Conservation (phyloP, 1,284 basidiomycete genomes). For the Prillingera fragicola region DNA sequence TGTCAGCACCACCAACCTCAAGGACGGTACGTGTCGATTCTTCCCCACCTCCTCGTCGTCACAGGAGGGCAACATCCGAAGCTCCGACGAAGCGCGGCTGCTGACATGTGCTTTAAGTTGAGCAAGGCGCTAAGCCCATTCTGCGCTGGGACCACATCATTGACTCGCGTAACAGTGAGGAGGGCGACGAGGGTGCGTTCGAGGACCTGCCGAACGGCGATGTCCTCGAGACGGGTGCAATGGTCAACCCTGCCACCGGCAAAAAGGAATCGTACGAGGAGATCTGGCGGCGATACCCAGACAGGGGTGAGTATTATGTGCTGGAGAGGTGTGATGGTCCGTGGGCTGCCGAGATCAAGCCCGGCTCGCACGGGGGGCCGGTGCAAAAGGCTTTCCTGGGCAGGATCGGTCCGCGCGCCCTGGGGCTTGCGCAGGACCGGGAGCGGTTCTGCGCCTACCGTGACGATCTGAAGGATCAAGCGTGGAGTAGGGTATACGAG, state of each 20-base stretch:
- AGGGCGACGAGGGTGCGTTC: conserved; percentile 30
- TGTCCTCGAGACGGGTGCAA: conserved; percentile 29
- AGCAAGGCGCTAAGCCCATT: no score
- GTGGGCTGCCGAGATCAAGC: background rate
- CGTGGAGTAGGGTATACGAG: conserved; percentile 6
- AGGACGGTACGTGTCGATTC: no score
- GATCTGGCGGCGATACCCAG: conserved; percentile 25
- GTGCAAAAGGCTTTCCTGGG: conserved; percentile 5
- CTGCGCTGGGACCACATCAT: conserved; percentile 30
- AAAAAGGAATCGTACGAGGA: conserved; percentile 29
- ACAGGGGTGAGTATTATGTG: conserved; percentile 10
- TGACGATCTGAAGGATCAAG: conserved; percentile 3
- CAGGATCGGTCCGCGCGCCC: conserved; percentile 7
- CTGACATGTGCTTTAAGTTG: no score
- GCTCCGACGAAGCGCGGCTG: no score
- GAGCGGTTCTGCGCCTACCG: conserved; percentile 7
- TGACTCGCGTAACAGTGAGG: conserved; percentile 19
- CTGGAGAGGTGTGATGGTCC: conserved; percentile 14
- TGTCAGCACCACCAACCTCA: no score
- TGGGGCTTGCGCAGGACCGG: conserved; percentile 6
- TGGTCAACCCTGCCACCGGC: conserved; percentile 31
- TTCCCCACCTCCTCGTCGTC: no score
- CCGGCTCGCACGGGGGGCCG: background rate
- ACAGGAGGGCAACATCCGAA: no score
- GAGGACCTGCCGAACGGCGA: conserved; percentile 25